Conservation (phyloP, 106 monocot genomes). For the Alisma plantagoaquatica region DNA sequence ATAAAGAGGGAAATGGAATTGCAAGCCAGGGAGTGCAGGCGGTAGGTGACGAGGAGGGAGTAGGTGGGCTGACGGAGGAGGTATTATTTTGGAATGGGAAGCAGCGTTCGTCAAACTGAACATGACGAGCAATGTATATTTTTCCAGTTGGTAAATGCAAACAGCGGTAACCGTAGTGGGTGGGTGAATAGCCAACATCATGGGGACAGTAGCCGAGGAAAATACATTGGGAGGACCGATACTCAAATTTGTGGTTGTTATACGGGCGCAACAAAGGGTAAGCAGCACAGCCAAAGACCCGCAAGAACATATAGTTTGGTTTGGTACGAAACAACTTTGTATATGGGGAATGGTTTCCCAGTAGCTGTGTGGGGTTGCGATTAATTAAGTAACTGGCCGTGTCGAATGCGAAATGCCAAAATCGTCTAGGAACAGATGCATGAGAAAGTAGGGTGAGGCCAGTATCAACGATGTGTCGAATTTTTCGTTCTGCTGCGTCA, state of each 20-base stretch:
- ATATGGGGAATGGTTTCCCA: background rate
- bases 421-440: background rate
- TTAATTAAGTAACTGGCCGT: slow-evolving; percentile 1
- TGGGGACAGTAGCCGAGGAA: background rate
- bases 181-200: background rate
- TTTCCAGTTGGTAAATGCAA: background rate
- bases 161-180: too few relatives aligned
- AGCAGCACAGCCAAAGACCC: background rate
- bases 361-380: background rate
- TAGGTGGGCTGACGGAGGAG: background rate
- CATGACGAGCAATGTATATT: background rate
- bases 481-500: slow-evolving; percentile 1
- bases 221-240: background rate
- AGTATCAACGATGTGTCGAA: slow-evolving; percentile 1
- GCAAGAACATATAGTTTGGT: background rate
- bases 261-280: slow-evolving; percentile 1
- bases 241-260: background rate
- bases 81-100: background rate
- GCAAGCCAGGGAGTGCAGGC: background rate
- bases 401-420: background rate
- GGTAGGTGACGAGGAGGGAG: background rate
- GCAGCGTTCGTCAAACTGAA: background rate
- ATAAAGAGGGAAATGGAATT: background rate
- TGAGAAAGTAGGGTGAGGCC: background rate
- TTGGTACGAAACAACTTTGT: background rate